These are phyloP conservation scores for Penicillium oxalicum DNA, from an alignment of 2,329 filamentous ascomycete species.

Conservation along the genomic window DNA sequence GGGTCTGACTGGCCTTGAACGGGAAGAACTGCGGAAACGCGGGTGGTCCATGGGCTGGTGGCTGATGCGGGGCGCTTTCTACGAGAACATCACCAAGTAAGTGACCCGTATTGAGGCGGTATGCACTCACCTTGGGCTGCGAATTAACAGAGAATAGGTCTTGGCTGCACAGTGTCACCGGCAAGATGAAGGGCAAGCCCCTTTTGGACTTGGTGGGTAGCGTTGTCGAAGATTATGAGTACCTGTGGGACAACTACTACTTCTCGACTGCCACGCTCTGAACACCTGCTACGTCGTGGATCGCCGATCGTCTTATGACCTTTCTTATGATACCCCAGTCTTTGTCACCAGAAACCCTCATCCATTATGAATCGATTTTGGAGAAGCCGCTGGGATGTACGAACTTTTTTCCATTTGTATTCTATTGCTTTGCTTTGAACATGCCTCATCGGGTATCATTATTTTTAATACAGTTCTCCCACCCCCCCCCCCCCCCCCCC, in stretches of 20 bases:
- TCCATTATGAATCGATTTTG: constrained; percentile 6
- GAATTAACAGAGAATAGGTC: constrained; percentile 39
- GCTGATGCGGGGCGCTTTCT: constrained; percentile 93
- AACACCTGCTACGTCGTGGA: constrained; percentile 7
- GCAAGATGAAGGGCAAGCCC: constrained; percentile 64
- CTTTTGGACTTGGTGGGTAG: constrained; percentile 76
- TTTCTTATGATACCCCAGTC: constrained; percentile 18
- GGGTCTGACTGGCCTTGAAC: constrained; percentile 75
- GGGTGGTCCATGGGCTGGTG: constrained; percentile 94
- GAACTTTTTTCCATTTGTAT: constrained; percentile 12
- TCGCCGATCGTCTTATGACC: constrained; percentile 5
- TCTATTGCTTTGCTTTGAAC: constrained; percentile 1
- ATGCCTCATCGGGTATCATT: constrained; percentile 22
- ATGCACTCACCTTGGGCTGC: not conserved
- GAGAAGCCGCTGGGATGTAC: not conserved
- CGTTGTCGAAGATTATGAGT: constrained; percentile 92
- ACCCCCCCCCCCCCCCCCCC: too few species aligned
- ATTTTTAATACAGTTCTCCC: constrained; percentile 16
- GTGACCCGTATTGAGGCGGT: constrained; percentile 17
- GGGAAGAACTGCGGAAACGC: constrained; percentile 80
- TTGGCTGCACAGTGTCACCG: constrained; percentile 63
- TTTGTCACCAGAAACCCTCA: not conserved
- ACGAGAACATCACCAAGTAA: constrained; percentile 77
- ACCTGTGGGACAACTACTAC: constrained; percentile 97
- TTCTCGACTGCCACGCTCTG: constrained; percentile 61